These are phyloP conservation scores for Chlorella ohadii DNA, from an alignment of 139 green algal genomes.

Conservation along the genomic window DNA sequence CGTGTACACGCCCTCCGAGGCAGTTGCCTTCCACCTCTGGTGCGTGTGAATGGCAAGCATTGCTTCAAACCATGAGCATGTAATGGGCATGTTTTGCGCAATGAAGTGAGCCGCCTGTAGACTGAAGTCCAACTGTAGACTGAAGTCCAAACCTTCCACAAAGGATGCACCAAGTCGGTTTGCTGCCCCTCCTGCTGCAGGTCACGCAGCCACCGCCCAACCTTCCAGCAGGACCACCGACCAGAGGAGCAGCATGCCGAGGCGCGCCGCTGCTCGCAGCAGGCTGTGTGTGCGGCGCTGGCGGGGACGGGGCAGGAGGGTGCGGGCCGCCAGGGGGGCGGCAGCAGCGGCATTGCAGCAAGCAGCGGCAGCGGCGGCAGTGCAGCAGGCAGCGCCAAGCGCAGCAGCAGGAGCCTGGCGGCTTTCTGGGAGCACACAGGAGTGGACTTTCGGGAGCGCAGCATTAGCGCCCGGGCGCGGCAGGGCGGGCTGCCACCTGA, in stretches of 20 bases:
- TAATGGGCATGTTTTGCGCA: too few species aligned
- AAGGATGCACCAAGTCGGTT: too few species aligned
- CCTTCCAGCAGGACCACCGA: constrained; percentile 41
- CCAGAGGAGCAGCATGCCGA: not conserved
- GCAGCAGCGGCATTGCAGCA: not conserved
- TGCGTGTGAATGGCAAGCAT: not conserved
- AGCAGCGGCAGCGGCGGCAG: not conserved
- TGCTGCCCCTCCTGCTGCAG: too few species aligned
- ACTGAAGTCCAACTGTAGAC: too few species aligned
- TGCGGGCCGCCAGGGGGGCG: not conserved
- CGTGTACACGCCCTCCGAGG: constrained; percentile 57
- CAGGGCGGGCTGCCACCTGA: constrained; percentile 1
- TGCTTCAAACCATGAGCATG: too few species aligned
- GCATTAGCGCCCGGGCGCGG: not conserved
- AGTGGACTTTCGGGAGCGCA: constrained; percentile 36
- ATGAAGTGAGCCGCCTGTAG: too few species aligned
- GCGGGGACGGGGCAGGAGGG: not conserved
- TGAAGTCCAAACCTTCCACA: too few species aligned
- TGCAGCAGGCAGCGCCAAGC: not conserved
- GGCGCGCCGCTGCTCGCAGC: constrained; percentile 13
- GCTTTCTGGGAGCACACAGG: constrained; percentile 39
- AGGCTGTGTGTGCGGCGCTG: constrained; percentile 4
- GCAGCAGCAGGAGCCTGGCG: constrained; percentile 18
- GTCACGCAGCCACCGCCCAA: constrained; percentile 34
- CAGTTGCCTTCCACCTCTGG: constrained; percentile 76